Base-by-base conservation (phyloP, 139 green algal species). In the Chlorella sp. region DNA sequence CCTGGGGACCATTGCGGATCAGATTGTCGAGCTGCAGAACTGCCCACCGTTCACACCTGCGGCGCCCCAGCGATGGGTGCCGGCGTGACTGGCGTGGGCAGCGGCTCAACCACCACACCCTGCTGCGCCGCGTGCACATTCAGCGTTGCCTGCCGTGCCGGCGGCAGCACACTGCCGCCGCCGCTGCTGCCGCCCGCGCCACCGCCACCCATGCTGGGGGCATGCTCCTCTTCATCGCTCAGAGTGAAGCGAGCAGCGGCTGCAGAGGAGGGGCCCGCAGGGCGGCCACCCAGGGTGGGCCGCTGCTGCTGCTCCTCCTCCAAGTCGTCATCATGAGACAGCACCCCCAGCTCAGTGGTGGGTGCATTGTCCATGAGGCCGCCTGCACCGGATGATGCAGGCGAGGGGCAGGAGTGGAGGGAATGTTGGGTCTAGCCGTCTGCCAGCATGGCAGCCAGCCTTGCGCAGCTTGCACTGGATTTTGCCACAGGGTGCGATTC, bases 341-440 rank as follows among this genome's bases (percentile, higher is more conserved):
- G 34, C 20, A 90, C 84, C 6, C 76, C 87, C 18, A 85, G 62
- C 44, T 89, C 87, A 1, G 78, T 87, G 44, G 69, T 81, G 41
- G 76, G 63, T 4, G 23, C 78, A 16, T 75, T 38, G 18, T 47
- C 78, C 39, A 75, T 21, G 51, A 60, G 51, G 30, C 32, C 74
- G 51, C 36, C 55, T 55, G 32, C 4, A 18, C 15, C n/a, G n/a
- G n/a, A 5, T 15, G 12, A 30, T 4, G 39, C 23, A 47, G 28
- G 13, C 9, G 1, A 21, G 0, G 2, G 0, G 71, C 41, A 78
- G 4, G 11, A 18, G 13, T 60, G 51, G 12, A 60, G 51, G 51
- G 51, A 9, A 6, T 51, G 44, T n/a, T n/a, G n/a, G n/a, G n/a
- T n/a, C n/a, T n/a, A n/a, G n/a, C n/a, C n/a, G n/a, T n/a, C n/a